Evolutionary conservation across 1,139 yeast species (phyloP).

Genomic region (Kluyveromyces sp.): DNA sequence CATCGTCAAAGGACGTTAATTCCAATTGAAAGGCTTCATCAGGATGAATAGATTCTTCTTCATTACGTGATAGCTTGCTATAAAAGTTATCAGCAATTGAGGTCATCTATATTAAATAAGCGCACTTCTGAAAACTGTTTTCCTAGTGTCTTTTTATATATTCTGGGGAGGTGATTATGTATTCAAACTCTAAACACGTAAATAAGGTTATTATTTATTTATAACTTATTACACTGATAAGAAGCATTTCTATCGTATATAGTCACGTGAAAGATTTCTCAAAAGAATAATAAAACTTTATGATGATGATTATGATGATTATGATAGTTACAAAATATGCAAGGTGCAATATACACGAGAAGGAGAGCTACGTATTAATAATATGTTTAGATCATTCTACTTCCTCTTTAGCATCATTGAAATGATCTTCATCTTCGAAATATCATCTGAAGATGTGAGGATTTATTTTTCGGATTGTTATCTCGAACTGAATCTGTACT

Average conservation of each 20-base stretch:
- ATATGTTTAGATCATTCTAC: not conserved
- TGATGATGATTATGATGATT: too few relatives aligned
- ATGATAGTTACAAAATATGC: not conserved
- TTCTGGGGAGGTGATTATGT: too few relatives aligned
- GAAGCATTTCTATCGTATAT: too few relatives aligned
- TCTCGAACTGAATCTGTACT: not conserved
- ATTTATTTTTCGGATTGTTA: not conserved
- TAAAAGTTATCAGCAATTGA: not conserved
- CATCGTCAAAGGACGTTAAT: slow-evolving; percentile 7
- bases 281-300: too few relatives aligned
- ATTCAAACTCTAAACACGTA: too few relatives aligned
- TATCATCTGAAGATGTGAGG: not conserved
- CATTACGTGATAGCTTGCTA: not conserved
- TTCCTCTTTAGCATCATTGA: not conserved
- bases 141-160: too few relatives aligned
- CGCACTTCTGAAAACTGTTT: not conserved
- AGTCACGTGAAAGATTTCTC: too few relatives aligned
- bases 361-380: not conserved
- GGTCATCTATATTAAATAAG: not conserved
- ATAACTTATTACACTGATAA: too few relatives aligned
- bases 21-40: slow-evolving; percentile 3
- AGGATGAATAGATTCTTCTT: not conserved
- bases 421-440: not conserved
- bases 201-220: too few relatives aligned
- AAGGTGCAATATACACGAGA: not conserved